A percentile compares a stretch with the other conserved stretches of the same genome.
These are phyloP conservation scores for Fusarium redolens DNA, from an alignment of 2,329 filamentous ascomycete species.

Conservation along the genomic window DNA sequence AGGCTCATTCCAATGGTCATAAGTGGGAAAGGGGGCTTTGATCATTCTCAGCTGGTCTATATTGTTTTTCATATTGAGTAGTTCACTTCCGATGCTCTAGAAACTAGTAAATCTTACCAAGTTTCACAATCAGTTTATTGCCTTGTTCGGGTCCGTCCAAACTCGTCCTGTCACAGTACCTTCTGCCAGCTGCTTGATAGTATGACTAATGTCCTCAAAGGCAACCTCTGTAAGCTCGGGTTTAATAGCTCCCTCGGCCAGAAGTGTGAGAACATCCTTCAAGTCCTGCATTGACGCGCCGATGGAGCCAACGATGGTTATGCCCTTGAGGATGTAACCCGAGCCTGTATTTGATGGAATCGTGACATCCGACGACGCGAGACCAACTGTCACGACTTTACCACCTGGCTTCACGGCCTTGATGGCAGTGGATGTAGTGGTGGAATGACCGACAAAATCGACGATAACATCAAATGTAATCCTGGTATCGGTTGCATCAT, in stretches of 20 bases:
- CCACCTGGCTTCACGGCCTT: neutral
- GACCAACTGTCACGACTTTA: neutral
- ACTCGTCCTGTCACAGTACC: neutral
- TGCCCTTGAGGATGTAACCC: neutral
- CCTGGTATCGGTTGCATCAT: neutral
- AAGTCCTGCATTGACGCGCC: neutral
- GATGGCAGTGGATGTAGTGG: neutral
- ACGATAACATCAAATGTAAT: neutral
- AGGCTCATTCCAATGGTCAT: too few species aligned
- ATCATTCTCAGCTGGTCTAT: too few species aligned
- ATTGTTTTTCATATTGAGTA: too few species aligned
- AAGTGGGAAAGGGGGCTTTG: too few species aligned
- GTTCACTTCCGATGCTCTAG: too few species aligned
- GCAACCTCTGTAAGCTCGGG: neutral
- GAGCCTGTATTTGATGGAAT: neutral
- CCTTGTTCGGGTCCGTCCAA: neutral
- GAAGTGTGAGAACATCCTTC: neutral
- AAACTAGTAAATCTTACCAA: too few species aligned
- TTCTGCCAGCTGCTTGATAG: neutral
- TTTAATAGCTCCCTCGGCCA: neutral
- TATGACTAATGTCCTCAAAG: neutral
- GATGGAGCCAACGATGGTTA: neutral
- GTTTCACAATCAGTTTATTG: neutral
- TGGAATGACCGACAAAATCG: neutral
- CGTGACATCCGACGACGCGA: neutral